phyloP scores from a whole-genome alignment of 345 rosid species.

The Fremontodendron californicum region DNA sequence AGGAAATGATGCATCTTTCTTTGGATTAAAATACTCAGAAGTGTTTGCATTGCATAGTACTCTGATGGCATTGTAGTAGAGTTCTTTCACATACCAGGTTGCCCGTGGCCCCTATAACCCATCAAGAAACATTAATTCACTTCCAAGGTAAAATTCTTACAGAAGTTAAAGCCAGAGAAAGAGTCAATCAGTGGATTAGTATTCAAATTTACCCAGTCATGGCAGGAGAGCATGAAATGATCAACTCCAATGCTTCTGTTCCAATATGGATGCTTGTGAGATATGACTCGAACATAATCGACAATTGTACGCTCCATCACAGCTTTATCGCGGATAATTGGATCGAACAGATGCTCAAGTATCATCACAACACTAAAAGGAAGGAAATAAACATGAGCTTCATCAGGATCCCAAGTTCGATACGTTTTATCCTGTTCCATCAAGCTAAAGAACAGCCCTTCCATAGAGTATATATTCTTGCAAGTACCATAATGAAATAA shows the following conservation, averaged over 20 bases:
- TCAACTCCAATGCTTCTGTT: constrained; percentile 76
- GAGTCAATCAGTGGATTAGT: neutral
- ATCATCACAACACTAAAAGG: constrained; percentile 71
- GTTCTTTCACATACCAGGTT: constrained; percentile 55
- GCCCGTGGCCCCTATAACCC: constrained; percentile 54
- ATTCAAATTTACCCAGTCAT: constrained; percentile 56
- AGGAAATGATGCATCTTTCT: constrained; percentile 66
- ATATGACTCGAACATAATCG: constrained; percentile 44
- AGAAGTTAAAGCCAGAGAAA: neutral
- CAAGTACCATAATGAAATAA: constrained; percentile 59
- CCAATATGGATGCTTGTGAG: constrained; percentile 60
- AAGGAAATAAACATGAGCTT: constrained; percentile 63
- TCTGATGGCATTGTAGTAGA: constrained; percentile 61
- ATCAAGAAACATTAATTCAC: neutral
- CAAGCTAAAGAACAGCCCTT: constrained; percentile 51
- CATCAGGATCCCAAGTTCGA: constrained; percentile 42
- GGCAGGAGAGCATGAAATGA: constrained; percentile 80
- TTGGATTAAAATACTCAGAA: constrained; percentile 72
- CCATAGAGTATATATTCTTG: constrained; percentile 60
- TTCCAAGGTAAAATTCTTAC: neutral
- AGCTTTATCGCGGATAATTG: constrained; percentile 28
- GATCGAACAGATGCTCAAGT: constrained; percentile 50
- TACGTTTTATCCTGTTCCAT: constrained; percentile 44
- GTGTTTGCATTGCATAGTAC: constrained; percentile 77
- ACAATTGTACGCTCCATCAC: constrained; percentile 43